Conservation (phyloP, 768 basidiomycete genomes). For the Agrocybe pediades region DNA sequence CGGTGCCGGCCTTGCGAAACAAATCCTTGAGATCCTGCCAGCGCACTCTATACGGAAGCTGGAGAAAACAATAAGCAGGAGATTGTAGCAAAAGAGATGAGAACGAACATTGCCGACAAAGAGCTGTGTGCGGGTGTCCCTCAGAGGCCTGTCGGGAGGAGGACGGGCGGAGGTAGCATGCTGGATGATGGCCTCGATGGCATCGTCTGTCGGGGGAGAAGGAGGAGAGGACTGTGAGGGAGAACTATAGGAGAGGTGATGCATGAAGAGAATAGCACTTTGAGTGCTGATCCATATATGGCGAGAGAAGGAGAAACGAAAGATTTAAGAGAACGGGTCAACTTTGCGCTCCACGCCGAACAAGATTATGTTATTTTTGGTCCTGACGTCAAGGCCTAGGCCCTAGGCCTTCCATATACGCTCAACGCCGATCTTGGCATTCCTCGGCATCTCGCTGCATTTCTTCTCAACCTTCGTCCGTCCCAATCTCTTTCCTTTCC, state of each 20-base stretch:
- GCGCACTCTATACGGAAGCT: conserved; percentile 95
- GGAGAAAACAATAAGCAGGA: conserved; percentile 11
- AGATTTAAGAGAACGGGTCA: too few species aligned
- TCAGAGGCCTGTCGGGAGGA: conserved; percentile 52
- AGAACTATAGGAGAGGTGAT: conserved; percentile 9
- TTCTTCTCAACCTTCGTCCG: too few species aligned
- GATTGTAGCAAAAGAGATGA: conserved; percentile 4
- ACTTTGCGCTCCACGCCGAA: neutral
- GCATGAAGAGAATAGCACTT: conserved; percentile 12
- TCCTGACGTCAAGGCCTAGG: too few species aligned
- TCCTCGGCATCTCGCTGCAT: too few species aligned
- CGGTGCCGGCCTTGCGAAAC: conserved; percentile 92
- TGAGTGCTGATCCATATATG: conserved; percentile 18
- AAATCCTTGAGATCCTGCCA: conserved; percentile 99
- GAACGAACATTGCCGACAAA: conserved; percentile 90
- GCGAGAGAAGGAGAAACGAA: conserved; percentile 5
- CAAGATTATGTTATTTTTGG: neutral
- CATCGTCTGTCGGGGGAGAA: conserved; percentile 64
- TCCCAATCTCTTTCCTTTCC: too few species aligned
- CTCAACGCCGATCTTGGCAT: too few species aligned
- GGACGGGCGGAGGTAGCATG: conserved; percentile 79
- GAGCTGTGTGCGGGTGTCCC: conserved; percentile 92
- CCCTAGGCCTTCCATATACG: too few species aligned
- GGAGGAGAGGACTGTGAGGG: conserved; percentile 9
- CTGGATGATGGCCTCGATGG: conserved; percentile 91